These are phyloP conservation scores for Zhuliangozyma blackwelliae DNA, from an alignment of 1,139 yeast genomes.

Conservation along the genomic window DNA sequence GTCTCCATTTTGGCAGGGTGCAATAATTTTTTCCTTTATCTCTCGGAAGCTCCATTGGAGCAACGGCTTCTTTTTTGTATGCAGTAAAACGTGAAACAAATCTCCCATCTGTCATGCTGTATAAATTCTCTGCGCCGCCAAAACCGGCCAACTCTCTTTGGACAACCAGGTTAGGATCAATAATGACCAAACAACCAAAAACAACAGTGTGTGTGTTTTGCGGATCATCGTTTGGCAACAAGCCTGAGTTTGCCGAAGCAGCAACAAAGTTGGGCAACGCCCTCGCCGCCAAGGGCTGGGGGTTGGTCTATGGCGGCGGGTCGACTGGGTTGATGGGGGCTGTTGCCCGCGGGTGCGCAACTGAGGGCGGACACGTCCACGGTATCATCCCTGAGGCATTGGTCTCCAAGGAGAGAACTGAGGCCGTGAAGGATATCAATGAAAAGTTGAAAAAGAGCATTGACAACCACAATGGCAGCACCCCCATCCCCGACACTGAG, in stretches of 20 bases:
- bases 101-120: too few relatives aligned
- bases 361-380: constrained; percentile 69
- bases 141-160: too few relatives aligned
- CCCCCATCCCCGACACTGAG: constrained; percentile 59
- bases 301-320: constrained; percentile 89
- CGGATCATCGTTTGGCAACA: constrained; percentile 74
- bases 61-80: too few relatives aligned
- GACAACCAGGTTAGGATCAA: too few relatives aligned
- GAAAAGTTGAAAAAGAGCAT: constrained; percentile 41
- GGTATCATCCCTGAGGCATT: constrained; percentile 86
- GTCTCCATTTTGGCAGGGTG: too few relatives aligned
- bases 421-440: constrained; percentile 33
- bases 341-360: constrained; percentile 69
- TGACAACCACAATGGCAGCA: constrained; percentile 52
- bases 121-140: too few relatives aligned
- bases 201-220: constrained; percentile 68
- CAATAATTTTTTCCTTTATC: too few relatives aligned
- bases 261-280: constrained; percentile 59
- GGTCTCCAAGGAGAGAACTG: constrained; percentile 66
- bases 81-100: too few relatives aligned
- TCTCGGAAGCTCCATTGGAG: too few relatives aligned
- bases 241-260: constrained; percentile 44
- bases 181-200: constrained; percentile 4
- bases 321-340: constrained; percentile 85
- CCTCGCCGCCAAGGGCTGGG: constrained; percentile 61